Base-by-base conservation (phyloP, 352 stramenopile species). In the Plasmopara halstedii region DNA sequence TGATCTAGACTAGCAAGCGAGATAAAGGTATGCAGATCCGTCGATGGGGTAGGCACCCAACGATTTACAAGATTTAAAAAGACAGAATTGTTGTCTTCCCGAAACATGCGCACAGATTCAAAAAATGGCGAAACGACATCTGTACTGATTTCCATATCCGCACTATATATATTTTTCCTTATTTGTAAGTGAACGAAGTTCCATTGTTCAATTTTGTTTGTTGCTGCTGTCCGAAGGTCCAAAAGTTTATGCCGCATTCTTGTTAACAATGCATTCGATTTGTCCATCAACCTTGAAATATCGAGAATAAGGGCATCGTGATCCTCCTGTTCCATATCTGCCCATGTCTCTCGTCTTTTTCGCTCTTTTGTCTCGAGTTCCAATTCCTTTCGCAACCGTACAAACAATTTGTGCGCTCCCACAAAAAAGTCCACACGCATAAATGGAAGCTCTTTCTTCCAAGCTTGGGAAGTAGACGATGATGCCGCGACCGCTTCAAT, bases 351-450 rank as follows among this genome's bases (percentile, higher is more conserved):
- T 46, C 49, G 43, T 23, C 69, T 55, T 4, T 42, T 40, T 15
- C 64, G 64, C 20, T 50, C 33, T 15, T 45, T 56, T 9, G 56
- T 43, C 31, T 80, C 68, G 11, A 19, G 15, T 38, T 60, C 23
- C 7, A 80, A 21, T 17, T 80, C 68, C 15, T 45, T 47, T 5
- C 68, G 55, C 20, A 80, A 13, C 13, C 66, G 53, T 19, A 52
- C 43, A 44, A 74, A 73, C 11, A 80, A 39, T 21, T 58, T 57
- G 19, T 80, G 68, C 1, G 46, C 48, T 46, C 67, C 63, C 7
- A 62, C 25, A 14, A 73, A 74, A 27, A 70, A 57, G 35, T 77
- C 68, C 33, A 75, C 40, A 25, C 61, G 69, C 53, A 74, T 58
- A 37, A 46, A 55, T 23, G 54, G 46, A 32, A 67, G 44, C 4